These are phyloP conservation scores for Calonectria leucothoes DNA, from an alignment of 2,329 filamentous ascomycete species.

Conservation along the genomic window DNA sequence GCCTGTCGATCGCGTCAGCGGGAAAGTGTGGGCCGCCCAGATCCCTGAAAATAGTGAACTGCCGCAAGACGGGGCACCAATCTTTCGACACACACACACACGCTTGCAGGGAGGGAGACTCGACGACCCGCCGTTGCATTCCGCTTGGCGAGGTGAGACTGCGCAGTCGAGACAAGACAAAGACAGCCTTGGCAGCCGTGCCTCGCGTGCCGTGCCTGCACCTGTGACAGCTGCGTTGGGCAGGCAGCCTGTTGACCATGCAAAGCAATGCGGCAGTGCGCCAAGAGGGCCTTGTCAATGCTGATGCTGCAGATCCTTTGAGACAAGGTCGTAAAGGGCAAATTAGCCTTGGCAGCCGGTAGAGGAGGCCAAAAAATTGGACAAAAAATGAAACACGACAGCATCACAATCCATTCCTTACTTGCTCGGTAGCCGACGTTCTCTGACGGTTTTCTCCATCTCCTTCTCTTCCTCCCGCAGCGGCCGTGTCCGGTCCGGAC, in stretches of 20 bases:
- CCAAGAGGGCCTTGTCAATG: not conserved
- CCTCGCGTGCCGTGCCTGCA: no score
- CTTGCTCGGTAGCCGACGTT: not conserved
- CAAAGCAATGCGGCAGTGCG: not conserved
- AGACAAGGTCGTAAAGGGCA: not conserved
- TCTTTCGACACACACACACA: not conserved
- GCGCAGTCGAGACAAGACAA: no score
- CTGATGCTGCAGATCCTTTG: no score
- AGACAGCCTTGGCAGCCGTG: not conserved
- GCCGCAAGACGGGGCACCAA: conserved; percentile 1
- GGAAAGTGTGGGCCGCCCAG: conserved; percentile 1
- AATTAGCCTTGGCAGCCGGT: not conserved
- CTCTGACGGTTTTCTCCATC: not conserved
- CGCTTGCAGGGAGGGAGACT: not conserved
- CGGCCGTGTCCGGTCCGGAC: not conserved
- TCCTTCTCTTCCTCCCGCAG: no score
- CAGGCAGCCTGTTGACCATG: not conserved
- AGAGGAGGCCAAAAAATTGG: no score
- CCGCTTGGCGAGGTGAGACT: not conserved
- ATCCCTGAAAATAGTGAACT: not conserved
- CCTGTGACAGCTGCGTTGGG: not conserved
- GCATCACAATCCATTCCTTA: not conserved
- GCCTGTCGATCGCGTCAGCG: not conserved
- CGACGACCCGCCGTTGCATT: not conserved
- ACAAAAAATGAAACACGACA: no score